Evolutionary conservation across 495 filamentous ascomycete genomes (phyloP).

Genomic region (Daldinia caldariorum): DNA sequence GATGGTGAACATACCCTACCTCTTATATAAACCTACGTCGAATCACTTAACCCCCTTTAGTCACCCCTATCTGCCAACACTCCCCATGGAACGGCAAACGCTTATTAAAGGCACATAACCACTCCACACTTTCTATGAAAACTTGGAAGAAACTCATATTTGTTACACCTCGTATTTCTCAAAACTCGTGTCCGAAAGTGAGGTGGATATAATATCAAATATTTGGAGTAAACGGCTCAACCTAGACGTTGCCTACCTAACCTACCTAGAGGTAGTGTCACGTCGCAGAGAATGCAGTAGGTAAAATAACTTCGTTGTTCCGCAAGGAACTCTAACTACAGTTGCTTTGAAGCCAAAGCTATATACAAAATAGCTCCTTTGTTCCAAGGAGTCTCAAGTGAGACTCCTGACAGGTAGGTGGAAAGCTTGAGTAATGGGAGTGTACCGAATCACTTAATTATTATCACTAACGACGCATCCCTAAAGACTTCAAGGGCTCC

Average conservation of each 20-base stretch:
- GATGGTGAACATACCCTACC: too few relatives aligned
- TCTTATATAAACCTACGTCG: background rate
- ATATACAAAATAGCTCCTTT: too few relatives aligned
- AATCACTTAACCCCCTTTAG: background rate
- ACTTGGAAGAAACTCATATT: background rate
- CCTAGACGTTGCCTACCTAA: background rate
- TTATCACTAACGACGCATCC: background rate
- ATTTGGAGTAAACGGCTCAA: background rate
- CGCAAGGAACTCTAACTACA: too few relatives aligned
- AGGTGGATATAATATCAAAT: background rate
- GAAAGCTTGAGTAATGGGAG: background rate
- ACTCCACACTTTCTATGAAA: background rate
- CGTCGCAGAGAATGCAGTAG: too few relatives aligned
- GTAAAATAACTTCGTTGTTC: too few relatives aligned
- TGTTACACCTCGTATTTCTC: too few relatives aligned
- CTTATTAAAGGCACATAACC: background rate
- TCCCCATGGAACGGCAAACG: background rate
- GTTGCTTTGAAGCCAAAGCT: too few relatives aligned
- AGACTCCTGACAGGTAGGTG: too few relatives aligned
- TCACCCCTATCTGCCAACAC: background rate
- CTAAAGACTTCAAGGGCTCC: background rate
- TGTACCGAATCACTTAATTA: background rate
- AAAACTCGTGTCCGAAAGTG: background rate
- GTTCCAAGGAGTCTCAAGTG: too few relatives aligned
- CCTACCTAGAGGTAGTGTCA: too few relatives aligned